Base-by-base conservation (phyloP, 75 land plant species). In the Selaginella moellendorffii region DNA sequence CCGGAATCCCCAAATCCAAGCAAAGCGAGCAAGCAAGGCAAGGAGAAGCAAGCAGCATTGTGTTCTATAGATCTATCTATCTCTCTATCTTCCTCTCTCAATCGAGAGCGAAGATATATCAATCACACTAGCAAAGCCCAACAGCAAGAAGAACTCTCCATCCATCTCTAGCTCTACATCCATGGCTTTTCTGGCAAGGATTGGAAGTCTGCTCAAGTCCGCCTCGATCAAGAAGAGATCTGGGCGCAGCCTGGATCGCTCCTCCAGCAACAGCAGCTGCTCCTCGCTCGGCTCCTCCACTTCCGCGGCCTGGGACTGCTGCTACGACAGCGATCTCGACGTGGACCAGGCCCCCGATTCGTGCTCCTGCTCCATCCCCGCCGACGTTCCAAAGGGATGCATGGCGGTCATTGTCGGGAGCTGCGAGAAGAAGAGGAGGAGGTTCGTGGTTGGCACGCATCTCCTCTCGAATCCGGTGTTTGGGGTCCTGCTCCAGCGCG, bases 311-410 rank as follows among this genome's bases (percentile, higher is more conserved):
- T 36, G 46, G 46, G 14, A 14, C 14, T 36, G 46, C 14, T 36
- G 46, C 46, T 36, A 36, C 14, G 46, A 36, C 46, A 36, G 46
- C 46, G 46, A 36, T 14, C 10, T 5, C 5, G 46, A 36, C 5
- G 46, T 14, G 14, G 46, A 36, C 14, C n/a, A n/a, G n/a, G n/a
- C n/a, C n/a, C n/a, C n/a, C n/a, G n/a, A n/a, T n/a, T n/a, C n/a
- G n/a, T n/a, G n/a, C n/a, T 36, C 10, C 14, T 56, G 21, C 59
- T 5, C 8, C n/a, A 19, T 56, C 9, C 59, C 59, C 8, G 19
- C 59, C n/a, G 59, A 56, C 19, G 59, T 56, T 8, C 59, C 59
- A 2, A 19, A 56, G 24, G 59, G 59, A 25, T 56, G 19, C 19
- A 19, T 56, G 24, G 59, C 59, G 2, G 24, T 56, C 8, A 8